Percentiles rank a stretch among this genome's conserved stretches.
phyloP scores from a whole-genome alignment of 495 filamentous ascomycete genomes.

The Neurospora sp. region DNA sequence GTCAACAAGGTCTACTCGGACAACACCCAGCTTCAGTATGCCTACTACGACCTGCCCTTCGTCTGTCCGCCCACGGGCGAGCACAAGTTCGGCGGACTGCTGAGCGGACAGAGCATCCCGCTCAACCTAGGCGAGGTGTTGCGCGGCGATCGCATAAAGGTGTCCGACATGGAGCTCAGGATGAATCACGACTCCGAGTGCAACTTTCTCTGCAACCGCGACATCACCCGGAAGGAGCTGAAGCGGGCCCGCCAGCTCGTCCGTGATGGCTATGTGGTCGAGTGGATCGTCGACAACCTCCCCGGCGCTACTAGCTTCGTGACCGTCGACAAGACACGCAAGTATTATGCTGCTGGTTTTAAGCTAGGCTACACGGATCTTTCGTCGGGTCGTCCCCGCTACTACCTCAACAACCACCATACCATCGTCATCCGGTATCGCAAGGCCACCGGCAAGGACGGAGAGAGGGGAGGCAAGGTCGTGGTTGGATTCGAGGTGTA shows the following conservation, averaged over 20 bases:
- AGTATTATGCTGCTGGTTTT: constrained; percentile 93
- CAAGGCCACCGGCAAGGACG: constrained; percentile 55
- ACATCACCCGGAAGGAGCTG: constrained; percentile 54
- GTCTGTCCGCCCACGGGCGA: constrained; percentile 74
- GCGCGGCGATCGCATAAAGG: constrained; percentile 81
- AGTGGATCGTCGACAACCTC: constrained; percentile 95
- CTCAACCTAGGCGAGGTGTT: constrained; percentile 91
- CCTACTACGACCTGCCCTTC: constrained; percentile 87
- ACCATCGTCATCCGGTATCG: constrained; percentile 82
- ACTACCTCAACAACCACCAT: constrained; percentile 85
- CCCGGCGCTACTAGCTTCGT: constrained; percentile 91
- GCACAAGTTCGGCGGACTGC: constrained; percentile 56
- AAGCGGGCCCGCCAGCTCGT: constrained; percentile 66
- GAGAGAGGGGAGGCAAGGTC: constrained; percentile 64
- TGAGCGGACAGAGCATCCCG: constrained; percentile 71
- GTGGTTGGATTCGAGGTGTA: constrained; percentile 92
- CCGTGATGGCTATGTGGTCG: constrained; percentile 73
- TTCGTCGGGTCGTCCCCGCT: constrained; percentile 52
- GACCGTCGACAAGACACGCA: constrained; percentile 75
- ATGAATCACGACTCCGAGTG: constrained; percentile 76
- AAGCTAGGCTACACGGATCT: constrained; percentile 76
- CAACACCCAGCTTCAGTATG: constrained; percentile 84
- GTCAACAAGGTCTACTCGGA: constrained; percentile 96
- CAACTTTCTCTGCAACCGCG: constrained; percentile 60
- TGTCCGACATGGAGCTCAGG: constrained; percentile 74